Conservation (phyloP, 2,329 filamentous ascomycete genomes). For the Pseudogymnoascus sp. region DNA sequence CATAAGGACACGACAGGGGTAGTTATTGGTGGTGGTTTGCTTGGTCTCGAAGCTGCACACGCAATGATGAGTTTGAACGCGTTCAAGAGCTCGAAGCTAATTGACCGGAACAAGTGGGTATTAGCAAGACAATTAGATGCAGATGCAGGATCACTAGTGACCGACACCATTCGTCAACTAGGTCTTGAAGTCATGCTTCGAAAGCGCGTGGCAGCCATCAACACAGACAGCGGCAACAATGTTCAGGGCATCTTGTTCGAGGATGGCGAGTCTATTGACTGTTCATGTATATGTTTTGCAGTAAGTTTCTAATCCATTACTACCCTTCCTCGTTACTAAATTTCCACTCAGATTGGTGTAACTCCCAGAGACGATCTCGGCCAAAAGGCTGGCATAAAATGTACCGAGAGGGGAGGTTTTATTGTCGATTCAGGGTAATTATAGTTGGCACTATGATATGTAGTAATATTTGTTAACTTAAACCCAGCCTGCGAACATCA, state of each 20-base stretch:
- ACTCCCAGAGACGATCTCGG: slow-evolving; percentile 73
- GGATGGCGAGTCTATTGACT: slow-evolving; percentile 69
- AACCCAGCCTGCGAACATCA: slow-evolving; percentile 53
- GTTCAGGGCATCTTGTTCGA: slow-evolving; percentile 72
- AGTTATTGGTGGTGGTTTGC: slow-evolving; percentile 75
- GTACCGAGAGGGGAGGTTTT: slow-evolving; percentile 66
- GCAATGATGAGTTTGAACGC: slow-evolving; percentile 81
- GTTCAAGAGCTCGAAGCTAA: slow-evolving; percentile 65
- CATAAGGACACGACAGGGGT: slow-evolving; percentile 62
- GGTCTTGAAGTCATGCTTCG: slow-evolving; percentile 74
- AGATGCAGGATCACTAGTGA: slow-evolving; percentile 74
- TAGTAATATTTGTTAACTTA: not conserved
- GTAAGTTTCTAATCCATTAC: not conserved
- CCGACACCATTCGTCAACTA: slow-evolving; percentile 69
- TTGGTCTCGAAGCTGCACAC: slow-evolving; percentile 83
- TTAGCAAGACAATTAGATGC: slow-evolving; percentile 73
- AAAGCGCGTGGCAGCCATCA: slow-evolving; percentile 65
- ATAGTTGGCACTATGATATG: not conserved
- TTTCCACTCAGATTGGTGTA: slow-evolving; percentile 57
- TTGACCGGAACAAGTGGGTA: slow-evolving; percentile 79
- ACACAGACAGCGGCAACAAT: slow-evolving; percentile 57
- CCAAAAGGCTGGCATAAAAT: slow-evolving; percentile 59
- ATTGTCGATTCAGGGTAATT: slow-evolving; percentile 57
- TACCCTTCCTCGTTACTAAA: not conserved
- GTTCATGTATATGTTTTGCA: slow-evolving; percentile 79